Evolutionary conservation across 2,329 filamentous ascomycete genomes (phyloP), one percentile per base, ranked within the genome.

Genomic region (Paecilomyces dactylethromorphus): DNA sequence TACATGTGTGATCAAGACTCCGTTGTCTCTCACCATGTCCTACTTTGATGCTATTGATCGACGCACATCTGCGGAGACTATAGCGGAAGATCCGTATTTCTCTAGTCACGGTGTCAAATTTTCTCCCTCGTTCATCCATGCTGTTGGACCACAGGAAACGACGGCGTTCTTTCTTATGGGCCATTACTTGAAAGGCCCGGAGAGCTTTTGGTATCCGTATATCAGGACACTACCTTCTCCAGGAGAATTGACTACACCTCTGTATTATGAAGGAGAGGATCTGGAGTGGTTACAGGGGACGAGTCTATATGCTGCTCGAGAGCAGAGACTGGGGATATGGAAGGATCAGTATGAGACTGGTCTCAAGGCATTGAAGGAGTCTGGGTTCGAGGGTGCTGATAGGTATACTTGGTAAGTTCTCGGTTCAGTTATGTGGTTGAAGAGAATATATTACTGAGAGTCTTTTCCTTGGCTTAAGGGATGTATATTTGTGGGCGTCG

Each of bases 201-300:
- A 79, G 1, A 89, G 88, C 0, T 84, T 83, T 64, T 92, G 89
- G 89, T 80, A 77, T 69, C 81, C 85, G 1, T 92, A 92, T 71
- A 83, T 91, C 63, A 74, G 75, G 10, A 82, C 83, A 0, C 78
- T 92, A 0, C 88, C 89, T 1, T 83, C 85, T 60, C 86, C 87
- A 0, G 78, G 81, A 10, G 74, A 84, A 1, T 81, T 88, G 77
- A 78, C 75, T 0, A 79, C 88, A 13, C 85, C 87, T 3, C 78
- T 86, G 0, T 86, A 86, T 64, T 91, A 88, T 82, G 78, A 81
- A 0, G 78, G 81, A 3, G 81, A 83, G 13, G 87, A 90, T 66
- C 69, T 82, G 1, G 79, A 80, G 56, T 80, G 78, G 78, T 63
- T 79, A 55, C 64, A 73, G 33, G 70, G 71, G 35, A 75, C 70